Evolutionary conservation across 345 rosid species (phyloP).

Genomic region (Eutrema japonicum): DNA sequence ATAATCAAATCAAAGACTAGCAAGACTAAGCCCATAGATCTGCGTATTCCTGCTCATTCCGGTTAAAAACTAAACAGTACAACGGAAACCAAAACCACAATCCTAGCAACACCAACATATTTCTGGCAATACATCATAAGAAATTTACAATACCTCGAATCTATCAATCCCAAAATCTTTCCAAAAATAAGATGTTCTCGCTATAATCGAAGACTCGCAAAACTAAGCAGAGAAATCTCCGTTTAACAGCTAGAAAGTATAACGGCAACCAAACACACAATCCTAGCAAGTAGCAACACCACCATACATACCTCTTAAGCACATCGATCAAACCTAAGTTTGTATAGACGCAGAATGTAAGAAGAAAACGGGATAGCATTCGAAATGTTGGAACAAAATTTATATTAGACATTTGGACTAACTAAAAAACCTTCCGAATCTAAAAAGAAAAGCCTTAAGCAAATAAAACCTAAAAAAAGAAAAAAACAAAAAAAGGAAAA

Average conservation of each 20-base stretch:
- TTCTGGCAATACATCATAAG: too few relatives aligned
- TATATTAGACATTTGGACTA: too few relatives aligned
- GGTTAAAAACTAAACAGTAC: neutral
- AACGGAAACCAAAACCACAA: neutral
- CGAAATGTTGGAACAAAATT: too few relatives aligned
- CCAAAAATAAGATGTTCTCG: neutral
- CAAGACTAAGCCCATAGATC: neutral
- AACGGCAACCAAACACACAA: neutral
- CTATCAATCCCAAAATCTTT: slow-evolving; percentile 8
- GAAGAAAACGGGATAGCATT: slow-evolving; percentile 24
- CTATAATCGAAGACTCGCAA: slow-evolving; percentile 9
- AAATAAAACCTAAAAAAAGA: too few relatives aligned
- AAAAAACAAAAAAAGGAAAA: too few relatives aligned
- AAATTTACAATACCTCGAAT: slow-evolving; percentile 5
- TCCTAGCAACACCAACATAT: slow-evolving; percentile 13
- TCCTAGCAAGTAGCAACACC: slow-evolving; percentile 27
- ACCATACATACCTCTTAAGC: slow-evolving; percentile 32
- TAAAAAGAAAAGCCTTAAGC: too few relatives aligned
- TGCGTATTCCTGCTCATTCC: neutral
- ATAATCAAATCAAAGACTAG: neutral
- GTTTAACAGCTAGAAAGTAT: neutral
- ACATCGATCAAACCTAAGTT: slow-evolving; percentile 28
- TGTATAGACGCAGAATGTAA: slow-evolving; percentile 20
- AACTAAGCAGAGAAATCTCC: slow-evolving; percentile 7
- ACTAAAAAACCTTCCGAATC: too few relatives aligned